Conservation (phyloP, 1,284 basidiomycete genomes). For the Kwoniella shivajii region DNA sequence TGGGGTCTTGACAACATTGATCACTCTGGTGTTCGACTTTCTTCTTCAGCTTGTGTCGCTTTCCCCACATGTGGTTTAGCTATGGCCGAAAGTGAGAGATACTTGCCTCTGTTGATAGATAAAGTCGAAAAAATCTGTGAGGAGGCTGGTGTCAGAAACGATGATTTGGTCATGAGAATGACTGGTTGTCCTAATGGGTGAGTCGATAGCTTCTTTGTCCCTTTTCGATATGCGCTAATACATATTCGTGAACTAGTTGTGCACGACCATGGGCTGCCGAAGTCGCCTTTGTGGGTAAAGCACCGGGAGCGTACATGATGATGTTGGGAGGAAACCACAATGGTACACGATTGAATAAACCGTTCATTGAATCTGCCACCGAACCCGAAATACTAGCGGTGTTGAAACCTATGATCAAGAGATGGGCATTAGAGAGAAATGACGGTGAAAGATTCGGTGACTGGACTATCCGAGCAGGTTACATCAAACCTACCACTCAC, state of each 20-base stretch:
- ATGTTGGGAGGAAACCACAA: slow-evolving; percentile 93
- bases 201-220: slow-evolving; percentile 11
- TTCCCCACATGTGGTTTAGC: slow-evolving; percentile 97
- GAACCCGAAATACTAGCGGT: slow-evolving; percentile 94
- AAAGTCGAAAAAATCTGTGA: slow-evolving; percentile 96
- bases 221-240: too few relatives aligned
- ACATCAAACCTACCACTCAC: slow-evolving; percentile 74
- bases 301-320: slow-evolving; percentile 91
- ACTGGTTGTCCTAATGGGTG: slow-evolving; percentile 85
- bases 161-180: slow-evolving; percentile 97
- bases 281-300: slow-evolving; percentile 95
- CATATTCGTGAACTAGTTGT: slow-evolving; percentile 58
- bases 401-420: slow-evolving; percentile 87
- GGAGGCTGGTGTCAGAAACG: slow-evolving; percentile 85
- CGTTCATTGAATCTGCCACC: slow-evolving; percentile 74
- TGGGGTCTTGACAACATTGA: slow-evolving; percentile 91
- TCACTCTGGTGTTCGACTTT: slow-evolving; percentile 77
- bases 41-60: slow-evolving; percentile 91
- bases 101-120: slow-evolving; percentile 89
- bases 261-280: slow-evolving; percentile 95
- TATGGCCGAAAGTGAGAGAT: slow-evolving; percentile 95
- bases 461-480: slow-evolving; percentile 85
- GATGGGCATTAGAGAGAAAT: slow-evolving; percentile 82
- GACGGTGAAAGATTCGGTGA: slow-evolving; percentile 96
- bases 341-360: slow-evolving; percentile 89